Evolutionary conservation across 176 grass and related monocot genomes (phyloP).

Genomic region (Lolium multiflorum): DNA sequence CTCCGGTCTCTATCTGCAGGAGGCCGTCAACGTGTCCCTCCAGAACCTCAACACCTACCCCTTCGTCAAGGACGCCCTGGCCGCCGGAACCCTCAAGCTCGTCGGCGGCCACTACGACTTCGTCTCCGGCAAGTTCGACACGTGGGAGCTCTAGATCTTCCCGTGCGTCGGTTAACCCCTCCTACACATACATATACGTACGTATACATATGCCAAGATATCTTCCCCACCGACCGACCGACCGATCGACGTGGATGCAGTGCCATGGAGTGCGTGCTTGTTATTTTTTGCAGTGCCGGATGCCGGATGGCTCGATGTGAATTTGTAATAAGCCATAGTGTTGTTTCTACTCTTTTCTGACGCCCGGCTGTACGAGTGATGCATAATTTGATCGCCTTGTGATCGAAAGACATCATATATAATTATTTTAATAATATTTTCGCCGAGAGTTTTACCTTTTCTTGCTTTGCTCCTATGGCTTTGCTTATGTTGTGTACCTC

Average conservation of each 20-base stretch:
- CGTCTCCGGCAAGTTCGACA: constrained; percentile 74
- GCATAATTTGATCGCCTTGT: constrained; percentile 46
- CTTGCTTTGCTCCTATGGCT: background rate
- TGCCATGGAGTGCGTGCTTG: constrained; percentile 14
- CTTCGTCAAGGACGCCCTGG: constrained; percentile 72
- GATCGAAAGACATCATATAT: constrained; percentile 49
- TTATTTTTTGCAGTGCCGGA: background rate
- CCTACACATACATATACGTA: background rate
- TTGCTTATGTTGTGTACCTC: background rate
- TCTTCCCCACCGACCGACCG: background rate
- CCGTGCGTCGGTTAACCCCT: background rate
- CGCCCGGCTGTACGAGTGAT: constrained; percentile 22
- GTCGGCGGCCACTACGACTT: constrained; percentile 85
- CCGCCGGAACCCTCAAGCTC: constrained; percentile 66
- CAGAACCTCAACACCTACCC: constrained; percentile 77
- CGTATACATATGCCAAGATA: background rate
- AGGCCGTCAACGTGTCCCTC: constrained; percentile 69
- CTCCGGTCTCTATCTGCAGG: constrained; percentile 46
- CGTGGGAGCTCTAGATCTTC: constrained; percentile 48
- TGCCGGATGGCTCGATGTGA: constrained; percentile 39
- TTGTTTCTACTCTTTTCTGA: constrained; percentile 40
- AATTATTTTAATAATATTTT: constrained; percentile 39
- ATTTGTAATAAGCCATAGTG: constrained; percentile 24
- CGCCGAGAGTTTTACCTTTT: background rate
- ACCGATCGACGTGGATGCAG: background rate